phyloP scores from a whole-genome alignment of 257 asterid species.

The Paraleonurus japonicus region DNA sequence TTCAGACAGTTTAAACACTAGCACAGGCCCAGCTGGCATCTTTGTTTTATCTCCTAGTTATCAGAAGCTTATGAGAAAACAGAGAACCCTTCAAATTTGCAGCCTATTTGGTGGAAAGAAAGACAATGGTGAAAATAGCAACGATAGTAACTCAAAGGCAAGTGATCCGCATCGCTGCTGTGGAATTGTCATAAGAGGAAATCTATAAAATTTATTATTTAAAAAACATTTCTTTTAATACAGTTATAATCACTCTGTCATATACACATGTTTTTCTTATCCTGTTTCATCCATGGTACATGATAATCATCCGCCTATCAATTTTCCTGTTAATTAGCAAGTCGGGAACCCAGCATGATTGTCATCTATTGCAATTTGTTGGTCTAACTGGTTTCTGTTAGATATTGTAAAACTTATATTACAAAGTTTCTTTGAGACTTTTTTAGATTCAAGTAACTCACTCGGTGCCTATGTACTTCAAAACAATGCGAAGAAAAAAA shows the following conservation, averaged over 20 bases:
- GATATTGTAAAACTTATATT: background rate
- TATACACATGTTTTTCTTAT: background rate
- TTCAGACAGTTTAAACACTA: slow-evolving; percentile 33
- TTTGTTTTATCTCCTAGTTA: slow-evolving; percentile 12
- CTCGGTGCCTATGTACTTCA: background rate
- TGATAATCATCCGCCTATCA: background rate
- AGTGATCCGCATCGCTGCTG: background rate
- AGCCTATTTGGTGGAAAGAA: slow-evolving; percentile 64
- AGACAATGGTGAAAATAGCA: slow-evolving; percentile 46
- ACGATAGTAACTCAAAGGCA: slow-evolving; percentile 61
- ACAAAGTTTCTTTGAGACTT: background rate
- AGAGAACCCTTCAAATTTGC: slow-evolving; percentile 27
- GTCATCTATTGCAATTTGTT: background rate
- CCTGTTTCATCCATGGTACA: background rate
- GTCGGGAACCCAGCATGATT: background rate
- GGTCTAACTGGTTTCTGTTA: background rate
- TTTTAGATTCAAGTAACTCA: background rate
- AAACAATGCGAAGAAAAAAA: background rate
- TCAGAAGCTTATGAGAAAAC: slow-evolving; percentile 24
- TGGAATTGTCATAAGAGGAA: background rate
- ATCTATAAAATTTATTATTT: background rate
- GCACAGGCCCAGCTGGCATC: slow-evolving; percentile 10
- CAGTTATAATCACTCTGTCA: background rate
- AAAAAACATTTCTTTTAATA: background rate
- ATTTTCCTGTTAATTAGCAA: background rate